Evolutionary conservation across 2,329 filamentous ascomycete genomes (phyloP), one percentile per base, ranked within the genome.

Genomic region (Talaromyces sp.): DNA sequence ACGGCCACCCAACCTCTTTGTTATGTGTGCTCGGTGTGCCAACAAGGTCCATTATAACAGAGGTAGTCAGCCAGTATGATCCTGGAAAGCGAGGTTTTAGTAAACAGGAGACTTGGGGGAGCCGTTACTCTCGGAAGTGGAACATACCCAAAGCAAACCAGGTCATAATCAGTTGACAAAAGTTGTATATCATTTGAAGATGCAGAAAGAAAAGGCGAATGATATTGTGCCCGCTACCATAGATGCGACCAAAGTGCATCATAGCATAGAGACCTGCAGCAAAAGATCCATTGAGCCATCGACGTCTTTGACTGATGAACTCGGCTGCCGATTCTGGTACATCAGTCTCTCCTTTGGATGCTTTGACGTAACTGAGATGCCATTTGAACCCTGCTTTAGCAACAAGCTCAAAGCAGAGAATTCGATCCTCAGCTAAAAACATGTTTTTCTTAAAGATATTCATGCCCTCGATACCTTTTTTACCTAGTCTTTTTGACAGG

Each of bases 401-500:
- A 70, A 99, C 95, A 76, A 99, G 84, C 79, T 99, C 95, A 85
- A 98, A 99, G 85, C 95, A 99, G 60, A 99, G 87, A 83, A 99
- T 99, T 87, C 95, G 93, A 89, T 99, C 95, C 83, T 99, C 95
- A 80, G 95, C 95, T 88, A 99, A 94, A 86, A 98, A 99, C 95
- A 99, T 99, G 87, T 99, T 99, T 89, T 98, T 98, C 85, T 98
- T 98, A 91, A 99, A 99, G 79, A 99, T 98, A 83, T 98, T 98
- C 95, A 98, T 98, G 73, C 94, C 95, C 77, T 99, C 95, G 72
- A 99, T 98, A 87, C 95, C 95, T 86, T 99, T 99, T 84, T 97
- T 96, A 73, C 94, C 94, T 64, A 97, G 88, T 71, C 94, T 89
- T 81, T 95, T 95, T 65, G 95, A 96, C 37, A 98, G 86, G 0